phyloP scores from a whole-genome alignment of 805 yeast genomes.

The Candida nanaspora region DNA sequence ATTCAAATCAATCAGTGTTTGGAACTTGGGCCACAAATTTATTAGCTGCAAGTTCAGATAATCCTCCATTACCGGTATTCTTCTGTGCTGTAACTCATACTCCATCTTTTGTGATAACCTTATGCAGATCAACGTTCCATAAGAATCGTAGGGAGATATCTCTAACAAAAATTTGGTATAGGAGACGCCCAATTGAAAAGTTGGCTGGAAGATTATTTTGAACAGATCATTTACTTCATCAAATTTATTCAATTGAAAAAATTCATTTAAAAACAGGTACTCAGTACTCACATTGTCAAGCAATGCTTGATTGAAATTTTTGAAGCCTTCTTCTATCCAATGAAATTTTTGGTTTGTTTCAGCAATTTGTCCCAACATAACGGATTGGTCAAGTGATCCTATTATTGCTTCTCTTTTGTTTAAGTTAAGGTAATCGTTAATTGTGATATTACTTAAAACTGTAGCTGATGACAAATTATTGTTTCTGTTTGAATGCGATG shows the following conservation, averaged over 20 bases:
- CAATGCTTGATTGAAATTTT: slow-evolving; percentile 66
- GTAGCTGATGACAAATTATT: slow-evolving; percentile 10
- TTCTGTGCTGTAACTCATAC: slow-evolving; percentile 58
- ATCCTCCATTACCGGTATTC: slow-evolving; percentile 64
- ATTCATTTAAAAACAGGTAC: slow-evolving; percentile 63
- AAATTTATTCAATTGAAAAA: slow-evolving; percentile 48
- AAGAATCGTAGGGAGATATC: slow-evolving; percentile 51
- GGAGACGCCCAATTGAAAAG: slow-evolving; percentile 41
- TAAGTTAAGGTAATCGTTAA: slow-evolving; percentile 50
- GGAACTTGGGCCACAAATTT: slow-evolving; percentile 81
- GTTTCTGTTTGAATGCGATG: neutral
- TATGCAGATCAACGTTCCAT: slow-evolving; percentile 71
- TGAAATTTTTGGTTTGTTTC: slow-evolving; percentile 62
- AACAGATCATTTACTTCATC: slow-evolving; percentile 38
- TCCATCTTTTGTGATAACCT: slow-evolving; percentile 61
- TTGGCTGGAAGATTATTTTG: slow-evolving; percentile 44
- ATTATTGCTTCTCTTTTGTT: slow-evolving; percentile 58
- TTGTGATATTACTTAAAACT: slow-evolving; percentile 4
- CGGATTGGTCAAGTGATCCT: slow-evolving; percentile 48
- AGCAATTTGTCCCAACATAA: slow-evolving; percentile 78
- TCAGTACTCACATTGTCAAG: slow-evolving; percentile 75
- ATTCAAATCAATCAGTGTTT: slow-evolving; percentile 66
- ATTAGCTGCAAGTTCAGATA: slow-evolving; percentile 61
- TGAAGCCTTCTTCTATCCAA: slow-evolving; percentile 67
- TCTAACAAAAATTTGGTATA: slow-evolving; percentile 35